Evolutionary conservation across 768 basidiomycete species (phyloP).

Genomic region (Cubamyces lactineus): DNA sequence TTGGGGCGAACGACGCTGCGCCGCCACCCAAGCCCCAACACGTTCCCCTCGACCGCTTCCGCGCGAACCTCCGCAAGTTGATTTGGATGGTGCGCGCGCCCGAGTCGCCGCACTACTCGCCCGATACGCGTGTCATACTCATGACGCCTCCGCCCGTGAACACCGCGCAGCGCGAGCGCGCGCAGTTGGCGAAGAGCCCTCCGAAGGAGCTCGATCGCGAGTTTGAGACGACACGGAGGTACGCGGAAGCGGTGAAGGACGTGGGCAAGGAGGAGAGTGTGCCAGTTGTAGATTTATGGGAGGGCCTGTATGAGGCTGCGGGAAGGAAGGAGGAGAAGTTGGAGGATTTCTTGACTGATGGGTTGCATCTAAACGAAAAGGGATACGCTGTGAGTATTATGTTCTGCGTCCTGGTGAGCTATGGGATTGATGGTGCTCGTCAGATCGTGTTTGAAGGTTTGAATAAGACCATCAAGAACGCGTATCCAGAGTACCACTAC

Average conservation of each 20-base stretch:
- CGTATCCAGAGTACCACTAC: conserved; percentile 71
- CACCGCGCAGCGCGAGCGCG: conserved; percentile 57
- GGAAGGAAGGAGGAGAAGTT: conserved; percentile 59
- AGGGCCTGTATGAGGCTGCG: conserved; percentile 70
- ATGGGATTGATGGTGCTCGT: background rate
- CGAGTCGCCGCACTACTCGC: conserved; percentile 66
- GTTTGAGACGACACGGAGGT: conserved; percentile 63
- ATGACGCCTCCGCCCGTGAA: conserved; percentile 88
- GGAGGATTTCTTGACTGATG: conserved; percentile 63
- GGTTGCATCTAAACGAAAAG: conserved; percentile 74
- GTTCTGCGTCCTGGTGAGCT: background rate
- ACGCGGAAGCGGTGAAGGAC: conserved; percentile 70
- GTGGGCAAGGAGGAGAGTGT: conserved; percentile 60
- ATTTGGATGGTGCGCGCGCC: conserved; percentile 65
- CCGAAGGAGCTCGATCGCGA: conserved; percentile 58
- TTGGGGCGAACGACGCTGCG: conserved; percentile 87
- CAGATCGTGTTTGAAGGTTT: conserved; percentile 72
- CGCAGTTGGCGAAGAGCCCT: conserved; percentile 50
- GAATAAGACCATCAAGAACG: conserved; percentile 54
- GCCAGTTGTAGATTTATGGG: conserved; percentile 77
- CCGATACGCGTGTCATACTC: conserved; percentile 73
- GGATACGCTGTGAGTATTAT: conserved; percentile 67
- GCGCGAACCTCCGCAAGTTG: conserved; percentile 63
- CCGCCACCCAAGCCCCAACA: conserved; percentile 69
- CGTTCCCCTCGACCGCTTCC: conserved; percentile 70